phyloP scores from a whole-genome alignment of 345 rosid genomes.

The Populus davidiana region DNA sequence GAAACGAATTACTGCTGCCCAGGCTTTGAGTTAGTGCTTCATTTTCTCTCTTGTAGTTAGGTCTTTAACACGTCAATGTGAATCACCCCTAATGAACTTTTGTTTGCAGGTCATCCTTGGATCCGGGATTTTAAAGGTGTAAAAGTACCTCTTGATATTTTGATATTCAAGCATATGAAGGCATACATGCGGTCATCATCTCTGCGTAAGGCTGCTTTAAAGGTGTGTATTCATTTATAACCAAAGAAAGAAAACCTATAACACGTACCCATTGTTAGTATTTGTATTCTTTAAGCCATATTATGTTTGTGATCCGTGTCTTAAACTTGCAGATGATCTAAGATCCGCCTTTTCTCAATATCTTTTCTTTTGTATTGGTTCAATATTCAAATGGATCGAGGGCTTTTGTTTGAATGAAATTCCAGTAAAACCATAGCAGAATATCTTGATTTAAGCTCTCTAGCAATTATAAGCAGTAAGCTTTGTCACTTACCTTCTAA shows the following conservation, averaged over 20 bases:
- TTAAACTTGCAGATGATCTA: background rate
- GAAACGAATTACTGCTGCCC: constrained; percentile 89
- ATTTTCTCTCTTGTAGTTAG: constrained; percentile 15
- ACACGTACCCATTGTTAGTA: too few relatives aligned
- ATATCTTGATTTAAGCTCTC: background rate
- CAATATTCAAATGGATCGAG: background rate
- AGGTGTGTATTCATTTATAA: constrained; percentile 45
- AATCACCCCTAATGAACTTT: constrained; percentile 8
- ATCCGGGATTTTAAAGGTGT: constrained; percentile 42
- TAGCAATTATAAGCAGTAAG: background rate
- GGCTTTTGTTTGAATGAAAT: background rate
- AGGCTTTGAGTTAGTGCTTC: constrained; percentile 73
- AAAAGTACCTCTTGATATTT: constrained; percentile 73
- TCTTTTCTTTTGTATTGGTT: background rate
- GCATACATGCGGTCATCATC: constrained; percentile 79
- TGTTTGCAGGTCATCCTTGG: constrained; percentile 90
- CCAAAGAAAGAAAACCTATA: background rate
- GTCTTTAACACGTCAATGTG: constrained; percentile 12
- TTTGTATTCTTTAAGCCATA: too few relatives aligned
- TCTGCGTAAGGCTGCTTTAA: constrained; percentile 86
- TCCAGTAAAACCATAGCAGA: background rate
- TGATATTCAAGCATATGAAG: constrained; percentile 68
- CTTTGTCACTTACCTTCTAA: constrained; percentile 1
- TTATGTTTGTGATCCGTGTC: too few relatives aligned
- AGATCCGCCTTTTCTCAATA: background rate